Conservation (phyloP, 78 protist genomes). For the Diacronema lutheri region DNA sequence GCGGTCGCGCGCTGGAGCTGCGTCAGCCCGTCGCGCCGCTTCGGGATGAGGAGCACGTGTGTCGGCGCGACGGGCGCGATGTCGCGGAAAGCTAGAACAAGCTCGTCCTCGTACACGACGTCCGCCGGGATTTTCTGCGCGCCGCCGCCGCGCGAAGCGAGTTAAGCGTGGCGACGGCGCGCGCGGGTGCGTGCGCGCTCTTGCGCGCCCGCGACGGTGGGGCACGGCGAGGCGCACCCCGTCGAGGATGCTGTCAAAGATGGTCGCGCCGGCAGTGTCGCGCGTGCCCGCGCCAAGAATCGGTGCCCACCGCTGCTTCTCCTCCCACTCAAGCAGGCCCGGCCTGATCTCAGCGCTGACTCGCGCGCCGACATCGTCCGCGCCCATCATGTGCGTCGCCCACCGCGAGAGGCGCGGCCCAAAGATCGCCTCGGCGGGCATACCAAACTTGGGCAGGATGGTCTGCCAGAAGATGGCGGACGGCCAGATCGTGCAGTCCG, state of each 20-base stretch:
- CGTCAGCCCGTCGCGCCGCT: not conserved
- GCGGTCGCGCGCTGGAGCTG: conserved; percentile 4
- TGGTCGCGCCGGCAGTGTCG: conserved; percentile 1
- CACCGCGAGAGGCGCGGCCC: not conserved
- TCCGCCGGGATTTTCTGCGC: conserved; percentile 2
- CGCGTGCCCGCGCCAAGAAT: not conserved
- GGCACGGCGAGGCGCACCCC: too few relatives aligned
- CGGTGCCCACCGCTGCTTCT: not conserved
- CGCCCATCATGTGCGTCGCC: not conserved
- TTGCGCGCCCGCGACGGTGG: too few relatives aligned
- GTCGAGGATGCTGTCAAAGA: conserved; percentile 32
- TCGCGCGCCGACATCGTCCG: not conserved
- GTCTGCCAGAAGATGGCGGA: not conserved
- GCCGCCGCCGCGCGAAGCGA: too few relatives aligned
- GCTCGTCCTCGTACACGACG: conserved; percentile 45
- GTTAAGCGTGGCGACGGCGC: too few relatives aligned
- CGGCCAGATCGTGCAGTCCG: conserved; percentile 17
- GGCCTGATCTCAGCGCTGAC: not conserved
- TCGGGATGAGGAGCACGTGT: conserved; percentile 53
- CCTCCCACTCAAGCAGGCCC: conserved; percentile 2
- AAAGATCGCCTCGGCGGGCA: not conserved
- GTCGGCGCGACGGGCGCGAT: conserved; percentile 46
- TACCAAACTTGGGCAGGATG: conserved; percentile 31
- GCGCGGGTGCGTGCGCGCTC: too few relatives aligned
- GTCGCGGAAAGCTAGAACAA: conserved; percentile 29